Conservation (phyloP, 345 rosid genomes). For the Litchi chinensis region DNA sequence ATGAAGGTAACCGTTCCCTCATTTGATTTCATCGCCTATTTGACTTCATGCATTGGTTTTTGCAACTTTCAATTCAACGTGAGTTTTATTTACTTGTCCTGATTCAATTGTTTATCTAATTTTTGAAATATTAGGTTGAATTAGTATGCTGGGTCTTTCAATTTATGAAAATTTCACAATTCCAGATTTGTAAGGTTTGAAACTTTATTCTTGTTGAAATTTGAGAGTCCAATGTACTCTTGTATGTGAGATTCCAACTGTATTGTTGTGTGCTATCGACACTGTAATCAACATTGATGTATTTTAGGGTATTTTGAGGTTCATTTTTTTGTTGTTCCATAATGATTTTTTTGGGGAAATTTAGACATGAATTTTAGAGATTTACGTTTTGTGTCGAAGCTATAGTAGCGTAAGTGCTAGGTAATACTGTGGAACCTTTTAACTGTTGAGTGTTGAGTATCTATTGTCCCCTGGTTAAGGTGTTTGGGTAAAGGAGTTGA, state of each 20-base stretch:
- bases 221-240: neutral
- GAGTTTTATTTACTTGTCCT: neutral
- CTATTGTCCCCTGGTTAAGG: neutral
- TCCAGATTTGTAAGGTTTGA: neutral
- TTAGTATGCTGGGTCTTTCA: neutral
- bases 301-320: neutral
- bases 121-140: neutral
- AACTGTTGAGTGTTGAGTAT: neutral
- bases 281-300: neutral
- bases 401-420: neutral
- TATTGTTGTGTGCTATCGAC: neutral
- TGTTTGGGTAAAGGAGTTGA: neutral
- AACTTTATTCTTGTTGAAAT: neutral
- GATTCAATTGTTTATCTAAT: neutral
- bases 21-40: neutral
- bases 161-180: neutral
- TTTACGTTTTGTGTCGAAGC: neutral
- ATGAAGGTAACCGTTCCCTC: slow-evolving; percentile 1
- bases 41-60: neutral
- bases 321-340: neutral
- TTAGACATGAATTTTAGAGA: slow-evolving; percentile 1
- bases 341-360: neutral
- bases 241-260: neutral
- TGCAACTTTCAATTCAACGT: neutral
- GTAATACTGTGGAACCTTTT: neutral